Percentiles rank a stretch among this genome's conserved stretches.
These are phyloP conservation scores for Arthrobotrys iridis DNA, from an alignment of 2,329 filamentous ascomycete species.

Conservation along the genomic window DNA sequence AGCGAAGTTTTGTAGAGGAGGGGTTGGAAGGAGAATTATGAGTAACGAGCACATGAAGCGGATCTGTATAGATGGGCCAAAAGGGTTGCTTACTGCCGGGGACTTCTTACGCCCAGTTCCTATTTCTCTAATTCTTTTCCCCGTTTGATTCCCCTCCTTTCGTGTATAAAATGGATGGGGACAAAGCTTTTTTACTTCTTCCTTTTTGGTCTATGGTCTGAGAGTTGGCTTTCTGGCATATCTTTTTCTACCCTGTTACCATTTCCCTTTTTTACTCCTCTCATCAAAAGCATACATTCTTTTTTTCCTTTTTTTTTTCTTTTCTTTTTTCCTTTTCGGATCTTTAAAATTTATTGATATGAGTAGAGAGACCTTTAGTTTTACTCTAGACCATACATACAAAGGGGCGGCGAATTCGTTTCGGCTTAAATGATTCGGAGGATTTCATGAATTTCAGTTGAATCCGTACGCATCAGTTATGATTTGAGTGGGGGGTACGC, in stretches of 20 bases:
- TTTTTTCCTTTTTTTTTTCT: conserved; percentile 10
- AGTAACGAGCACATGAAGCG: not conserved
- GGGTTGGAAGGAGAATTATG: not conserved
- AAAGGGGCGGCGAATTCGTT: conserved; percentile 11
- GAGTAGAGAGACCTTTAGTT: conserved; percentile 17
- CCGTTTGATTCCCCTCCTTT: conserved; percentile 34
- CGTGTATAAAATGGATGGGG: conserved; percentile 54
- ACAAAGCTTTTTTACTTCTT: conserved; percentile 38
- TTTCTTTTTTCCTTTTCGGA: not conserved
- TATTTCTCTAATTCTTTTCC: conserved; percentile 36
- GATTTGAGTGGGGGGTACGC: not conserved
- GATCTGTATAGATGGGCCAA: conserved; percentile 23
- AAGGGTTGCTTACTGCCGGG: conserved; percentile 17
- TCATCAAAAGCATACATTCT: conserved; percentile 17
- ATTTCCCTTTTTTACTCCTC: conserved; percentile 12
- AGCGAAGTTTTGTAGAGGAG: conserved; percentile 83
- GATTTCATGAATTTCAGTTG: not conserved
- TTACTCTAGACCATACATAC: conserved; percentile 18
- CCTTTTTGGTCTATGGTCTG: conserved; percentile 14
- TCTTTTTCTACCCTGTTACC: conserved; percentile 30
- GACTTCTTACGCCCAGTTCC: conserved; percentile 22
- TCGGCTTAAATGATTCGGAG: not conserved
- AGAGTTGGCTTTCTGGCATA: conserved; percentile 18
- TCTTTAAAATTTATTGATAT: conserved; percentile 1
- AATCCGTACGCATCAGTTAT: not conserved